A percentile compares a stretch with the other conserved stretches of the same genome.
phyloP scores from a whole-genome alignment of 129 eudicot genomes.

The Solidago caesia region DNA sequence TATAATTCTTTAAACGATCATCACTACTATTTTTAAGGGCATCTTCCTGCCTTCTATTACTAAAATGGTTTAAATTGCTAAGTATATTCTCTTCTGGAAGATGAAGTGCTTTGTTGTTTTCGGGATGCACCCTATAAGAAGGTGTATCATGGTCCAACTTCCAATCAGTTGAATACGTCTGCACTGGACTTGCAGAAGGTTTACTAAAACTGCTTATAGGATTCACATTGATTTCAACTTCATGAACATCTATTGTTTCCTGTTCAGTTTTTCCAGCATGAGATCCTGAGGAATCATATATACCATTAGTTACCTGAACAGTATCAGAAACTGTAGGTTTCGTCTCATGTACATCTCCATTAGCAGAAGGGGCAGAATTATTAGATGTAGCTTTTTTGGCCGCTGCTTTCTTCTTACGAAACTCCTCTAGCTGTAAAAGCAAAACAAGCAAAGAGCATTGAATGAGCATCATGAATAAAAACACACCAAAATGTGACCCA shows the following conservation, averaged over 20 bases:
- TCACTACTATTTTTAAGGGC: slow-evolving; percentile 32
- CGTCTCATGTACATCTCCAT: slow-evolving; percentile 37
- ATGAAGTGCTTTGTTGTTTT: slow-evolving; percentile 18
- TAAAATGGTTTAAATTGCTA: slow-evolving; percentile 32
- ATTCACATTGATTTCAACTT: slow-evolving; percentile 32
- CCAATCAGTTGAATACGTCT: slow-evolving; percentile 26
- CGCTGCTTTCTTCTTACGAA: slow-evolving; percentile 88
- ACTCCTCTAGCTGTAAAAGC: slow-evolving; percentile 80
- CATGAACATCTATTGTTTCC: slow-evolving; percentile 27
- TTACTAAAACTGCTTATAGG: slow-evolving; percentile 27
- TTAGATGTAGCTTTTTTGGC: slow-evolving; percentile 57
- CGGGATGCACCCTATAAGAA: slow-evolving; percentile 32
- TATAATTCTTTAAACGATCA: slow-evolving; percentile 35
- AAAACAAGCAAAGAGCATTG: slow-evolving; percentile 3
- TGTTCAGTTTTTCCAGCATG: slow-evolving; percentile 33
- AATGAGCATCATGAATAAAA: background rate
- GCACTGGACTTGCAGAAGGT: slow-evolving; percentile 27
- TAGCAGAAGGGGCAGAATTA: slow-evolving; percentile 47
- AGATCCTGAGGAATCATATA: slow-evolving; percentile 40
- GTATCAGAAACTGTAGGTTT: slow-evolving; percentile 49
- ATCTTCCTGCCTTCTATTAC: slow-evolving; percentile 30
- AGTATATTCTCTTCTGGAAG: slow-evolving; percentile 21
- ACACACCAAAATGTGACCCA: background rate
- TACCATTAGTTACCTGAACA: slow-evolving; percentile 30
- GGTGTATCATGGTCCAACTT: slow-evolving; percentile 27